phyloP scores from a whole-genome alignment of 2,329 filamentous ascomycete genomes.

The Aspergillus unguis region DNA sequence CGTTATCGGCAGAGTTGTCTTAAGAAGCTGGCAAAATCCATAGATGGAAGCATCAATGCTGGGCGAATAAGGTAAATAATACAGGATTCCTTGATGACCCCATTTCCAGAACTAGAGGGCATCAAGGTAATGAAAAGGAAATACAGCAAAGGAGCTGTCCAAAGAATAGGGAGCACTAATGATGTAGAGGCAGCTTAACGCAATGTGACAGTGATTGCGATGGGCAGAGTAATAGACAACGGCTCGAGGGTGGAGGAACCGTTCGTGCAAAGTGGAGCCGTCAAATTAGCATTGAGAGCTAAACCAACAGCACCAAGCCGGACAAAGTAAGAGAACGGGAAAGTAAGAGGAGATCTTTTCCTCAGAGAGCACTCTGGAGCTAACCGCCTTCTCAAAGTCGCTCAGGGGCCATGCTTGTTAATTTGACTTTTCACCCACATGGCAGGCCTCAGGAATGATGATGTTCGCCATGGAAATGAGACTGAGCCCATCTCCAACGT shows the following conservation, averaged over 20 bases:
- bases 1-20: slow-evolving; percentile 24
- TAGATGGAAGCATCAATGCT: slow-evolving; percentile 19
- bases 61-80: slow-evolving; percentile 8
- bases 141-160: slow-evolving; percentile 3
- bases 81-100: slow-evolving; percentile 3
- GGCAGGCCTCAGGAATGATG: slow-evolving; percentile 10
- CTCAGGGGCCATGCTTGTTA: slow-evolving; percentile 5
- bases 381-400: background rate
- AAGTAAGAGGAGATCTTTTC: slow-evolving; percentile 12
- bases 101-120: slow-evolving; percentile 6
- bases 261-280: slow-evolving; percentile 20
- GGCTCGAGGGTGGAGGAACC: slow-evolving; percentile 15
- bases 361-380: slow-evolving; percentile 2
- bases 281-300: slow-evolving; percentile 10
- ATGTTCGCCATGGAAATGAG: slow-evolving; percentile 13
- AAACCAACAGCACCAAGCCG: slow-evolving; percentile 3
- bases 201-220: slow-evolving; percentile 17
- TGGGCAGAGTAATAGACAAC: slow-evolving; percentile 21
- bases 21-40: slow-evolving; percentile 19
- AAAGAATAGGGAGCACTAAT: slow-evolving; percentile 10
- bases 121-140: background rate
- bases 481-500: slow-evolving; percentile 5
- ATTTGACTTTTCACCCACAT: slow-evolving; percentile 7
- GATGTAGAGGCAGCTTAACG: slow-evolving; percentile 18
- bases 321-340: slow-evolving; percentile 8